Evolutionary conservation across 129 eudicot species (phyloP), one percentile per base, ranked within the genome.

Genomic region (Flaveria brownii): DNA sequence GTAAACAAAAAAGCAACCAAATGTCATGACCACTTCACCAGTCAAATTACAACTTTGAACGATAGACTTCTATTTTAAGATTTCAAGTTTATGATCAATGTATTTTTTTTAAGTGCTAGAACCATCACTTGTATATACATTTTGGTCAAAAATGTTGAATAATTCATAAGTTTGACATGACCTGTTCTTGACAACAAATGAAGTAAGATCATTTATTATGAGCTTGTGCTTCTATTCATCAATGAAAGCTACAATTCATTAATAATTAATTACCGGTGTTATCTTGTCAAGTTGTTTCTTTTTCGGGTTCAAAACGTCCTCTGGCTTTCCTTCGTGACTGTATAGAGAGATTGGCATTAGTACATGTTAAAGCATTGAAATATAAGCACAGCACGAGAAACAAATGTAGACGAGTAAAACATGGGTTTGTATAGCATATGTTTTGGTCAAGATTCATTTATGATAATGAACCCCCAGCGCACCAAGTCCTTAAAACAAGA

Each of bases 271-370:
- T 86, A 94, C 97, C 85, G 90, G 93, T 52, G 97, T 91, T 51
- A 91, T 91, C 89, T 89, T 94, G 65, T 94, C 99, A 77, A 94
- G 81, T 62, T 94, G 99, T 77, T 94, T 94, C 97, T 94, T 94
- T 81, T 94, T 94, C 10, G 96, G 99, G 84, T 87, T 94, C 77
- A 94, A 83, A 66, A 94, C 92, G 8, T 89, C 97, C 81, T 94
- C 99, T 83, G 99, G 99, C 74, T 94, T 94, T 51, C 99, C 99
- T 15, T 91, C 96, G 9, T 89, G 88, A 60, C 99, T 94, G 87
- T 68, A 86, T n/a, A 45, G 52, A 57, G 66, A 73, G 56, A 78
- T 72, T 45, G 16, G 52, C 49, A 59, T 71, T 49, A 55, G 72
- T 39, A 59, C 56, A 54, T 18, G 6, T 10, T 45, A 45, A 36